Evolutionary conservation across 2,329 filamentous ascomycete genomes (phyloP).

Genomic region (Xylariomycetidae sp.): DNA sequence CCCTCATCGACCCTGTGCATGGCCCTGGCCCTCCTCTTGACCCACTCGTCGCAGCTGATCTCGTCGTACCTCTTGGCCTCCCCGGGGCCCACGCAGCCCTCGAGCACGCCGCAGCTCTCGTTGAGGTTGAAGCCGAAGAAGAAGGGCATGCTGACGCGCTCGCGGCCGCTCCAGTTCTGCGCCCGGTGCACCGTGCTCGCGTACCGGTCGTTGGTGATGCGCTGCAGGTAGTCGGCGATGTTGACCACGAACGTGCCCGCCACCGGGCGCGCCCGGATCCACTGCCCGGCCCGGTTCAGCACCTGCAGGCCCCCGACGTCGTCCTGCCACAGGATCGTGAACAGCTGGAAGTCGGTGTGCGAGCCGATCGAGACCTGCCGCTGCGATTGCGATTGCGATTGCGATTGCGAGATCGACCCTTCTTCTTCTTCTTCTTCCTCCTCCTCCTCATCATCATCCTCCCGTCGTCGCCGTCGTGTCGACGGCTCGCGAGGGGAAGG

Average conservation of each 20-base stretch:
- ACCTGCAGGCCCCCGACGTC: slow-evolving; percentile 39
- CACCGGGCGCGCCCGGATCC: slow-evolving; percentile 39
- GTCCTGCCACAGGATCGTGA: slow-evolving; percentile 44
- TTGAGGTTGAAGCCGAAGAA: slow-evolving; percentile 34
- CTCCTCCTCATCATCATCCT: slow-evolving; percentile 15
- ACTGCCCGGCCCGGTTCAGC: slow-evolving; percentile 37
- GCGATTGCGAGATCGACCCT: no score
- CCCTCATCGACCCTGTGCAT: slow-evolving; percentile 32
- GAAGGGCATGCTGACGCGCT: slow-evolving; percentile 36
- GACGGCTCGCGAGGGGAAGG: no score
- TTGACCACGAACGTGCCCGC: slow-evolving; percentile 41
- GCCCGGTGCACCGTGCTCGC: slow-evolving; percentile 37
- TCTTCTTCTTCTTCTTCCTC: slow-evolving; percentile 15
- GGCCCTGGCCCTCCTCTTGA: slow-evolving; percentile 26
- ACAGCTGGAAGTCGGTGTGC: slow-evolving; percentile 45
- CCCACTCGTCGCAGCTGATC: slow-evolving; percentile 35
- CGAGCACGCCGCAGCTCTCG: slow-evolving; percentile 36
- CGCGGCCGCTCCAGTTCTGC: slow-evolving; percentile 29
- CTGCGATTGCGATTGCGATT: no score
- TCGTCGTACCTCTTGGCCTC: slow-evolving; percentile 33
- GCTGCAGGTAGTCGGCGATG: slow-evolving; percentile 38
- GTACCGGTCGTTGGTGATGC: slow-evolving; percentile 38
- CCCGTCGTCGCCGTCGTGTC: no score
- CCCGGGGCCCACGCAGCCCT: slow-evolving; percentile 30
- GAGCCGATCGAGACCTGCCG: slow-evolving; percentile 34